Evolutionary conservation across 257 asterid species (phyloP), one percentile per base, ranked within the genome.

Genomic region (Vinca minor): DNA sequence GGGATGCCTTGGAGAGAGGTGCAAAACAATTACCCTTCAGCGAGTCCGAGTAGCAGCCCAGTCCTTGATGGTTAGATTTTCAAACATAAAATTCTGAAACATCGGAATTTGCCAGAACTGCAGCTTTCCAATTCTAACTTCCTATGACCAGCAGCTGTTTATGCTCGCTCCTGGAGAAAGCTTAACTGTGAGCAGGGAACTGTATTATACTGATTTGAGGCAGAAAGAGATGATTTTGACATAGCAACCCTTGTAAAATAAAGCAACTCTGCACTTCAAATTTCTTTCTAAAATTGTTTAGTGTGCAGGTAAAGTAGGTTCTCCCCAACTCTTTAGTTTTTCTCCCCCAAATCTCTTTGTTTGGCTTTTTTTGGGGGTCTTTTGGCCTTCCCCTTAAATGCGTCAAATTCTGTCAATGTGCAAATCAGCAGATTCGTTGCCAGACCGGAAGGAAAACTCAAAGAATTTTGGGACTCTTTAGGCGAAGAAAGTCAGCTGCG

Each of bases 1-100:
- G 96, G 76, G 87, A 86, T 12, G 86, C 92, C 18, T 69, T 86
- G 54, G 96, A 88, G 38, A 72, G 65, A 34, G 96, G 85, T 45
- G 82, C 67, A 42, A 76, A 78, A 42, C 70, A 65, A 17, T 71
- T 72, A n/a, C 84, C 89, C 39, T 80, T 69, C 50, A 74, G 46
- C 71, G 68, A 83, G 59, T 76, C 81, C 58, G 63, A 68, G 20
- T 80, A 72, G 68, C 39, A 65, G 13, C 61, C 41, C 38, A 17
- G 44, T 66, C 34, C 49, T 13, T 42, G 54, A 29, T 21, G 64
- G 64, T 35, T 63, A 54, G 69, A 57, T 44, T 45, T 20, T 11
- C 50, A 59, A 59, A 63, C 52, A 65, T n/a, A 55, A 25, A 66
- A 62, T 39, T 74, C 34, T 35, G 55, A 66, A 65, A 73, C 73